These are phyloP conservation scores for Huntiella moniliformis DNA, from an alignment of 2,329 filamentous ascomycete species.

Conservation along the genomic window DNA sequence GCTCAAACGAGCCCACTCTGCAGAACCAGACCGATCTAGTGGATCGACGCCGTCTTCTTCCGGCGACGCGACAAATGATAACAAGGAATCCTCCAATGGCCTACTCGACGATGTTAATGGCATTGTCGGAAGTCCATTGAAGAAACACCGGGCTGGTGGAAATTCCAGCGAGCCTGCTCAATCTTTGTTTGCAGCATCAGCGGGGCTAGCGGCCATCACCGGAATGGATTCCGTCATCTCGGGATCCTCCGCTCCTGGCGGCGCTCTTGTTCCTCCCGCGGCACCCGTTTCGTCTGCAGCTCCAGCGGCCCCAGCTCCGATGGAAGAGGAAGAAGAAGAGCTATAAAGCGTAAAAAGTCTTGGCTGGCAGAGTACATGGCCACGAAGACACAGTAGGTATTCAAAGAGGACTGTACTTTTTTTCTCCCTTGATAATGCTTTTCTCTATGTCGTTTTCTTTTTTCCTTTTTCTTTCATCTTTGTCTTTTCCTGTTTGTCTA, in stretches of 20 bases:
- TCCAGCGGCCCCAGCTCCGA: slow-evolving; percentile 4
- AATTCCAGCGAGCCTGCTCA: slow-evolving; percentile 6
- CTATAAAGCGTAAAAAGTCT: not conserved
- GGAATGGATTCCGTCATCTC: slow-evolving; percentile 9
- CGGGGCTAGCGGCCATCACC: slow-evolving; percentile 10
- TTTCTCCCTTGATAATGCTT: slow-evolving; percentile 1
- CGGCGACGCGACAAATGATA: slow-evolving; percentile 8
- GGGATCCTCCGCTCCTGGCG: slow-evolving; percentile 6
- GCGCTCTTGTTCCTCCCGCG: not conserved
- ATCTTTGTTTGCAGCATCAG: slow-evolving; percentile 10
- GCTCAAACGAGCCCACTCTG: slow-evolving; percentile 68
- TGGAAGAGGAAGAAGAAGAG: slow-evolving; percentile 13
- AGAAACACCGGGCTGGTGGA: slow-evolving; percentile 49
- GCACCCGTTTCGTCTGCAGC: slow-evolving; percentile 5
- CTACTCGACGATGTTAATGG: slow-evolving; percentile 11
- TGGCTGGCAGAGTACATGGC: not conserved
- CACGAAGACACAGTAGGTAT: slow-evolving; percentile 6
- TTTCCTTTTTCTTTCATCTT: slow-evolving; percentile 3
- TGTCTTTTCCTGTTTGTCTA: slow-evolving; percentile 3
- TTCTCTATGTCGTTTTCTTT: slow-evolving; percentile 4
- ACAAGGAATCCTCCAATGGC: slow-evolving; percentile 11
- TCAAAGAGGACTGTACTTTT: slow-evolving; percentile 1
- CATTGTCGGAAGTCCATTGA: slow-evolving; percentile 48
- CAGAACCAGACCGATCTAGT: slow-evolving; percentile 35
- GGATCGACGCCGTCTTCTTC: slow-evolving; percentile 24